Percentiles rank a stretch among this genome's conserved stretches.
phyloP scores from a whole-genome alignment of 176 grass and related monocot genomes.

The Pontederia paniculata region DNA sequence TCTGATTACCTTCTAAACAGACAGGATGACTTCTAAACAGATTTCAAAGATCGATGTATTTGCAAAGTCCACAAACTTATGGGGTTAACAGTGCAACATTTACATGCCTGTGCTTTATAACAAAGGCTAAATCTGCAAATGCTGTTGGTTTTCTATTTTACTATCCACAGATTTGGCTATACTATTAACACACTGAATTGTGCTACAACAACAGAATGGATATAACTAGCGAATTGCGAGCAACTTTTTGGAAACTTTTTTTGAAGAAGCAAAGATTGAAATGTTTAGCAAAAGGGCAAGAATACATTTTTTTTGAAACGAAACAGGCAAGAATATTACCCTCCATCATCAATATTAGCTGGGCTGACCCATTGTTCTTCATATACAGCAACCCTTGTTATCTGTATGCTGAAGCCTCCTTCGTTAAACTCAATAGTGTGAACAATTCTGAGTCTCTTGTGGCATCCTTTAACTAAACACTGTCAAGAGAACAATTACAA shows the following conservation, averaged over 20 bases:
- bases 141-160: too few relatives aligned
- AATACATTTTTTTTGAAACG: too few relatives aligned
- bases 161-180: too few relatives aligned
- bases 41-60: too few relatives aligned
- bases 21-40: too few relatives aligned
- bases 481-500: constrained; percentile 24
- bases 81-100: too few relatives aligned
- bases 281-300: too few relatives aligned
- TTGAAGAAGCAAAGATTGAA: too few relatives aligned
- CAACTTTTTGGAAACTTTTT: too few relatives aligned
- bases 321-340: constrained; percentile 63
- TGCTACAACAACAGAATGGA: constrained; percentile 7
- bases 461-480: constrained; percentile 91
- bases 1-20: too few relatives aligned
- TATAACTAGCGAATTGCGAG: neutral
- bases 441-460: constrained; percentile 81
- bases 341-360: constrained; percentile 44
- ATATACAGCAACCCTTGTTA: constrained; percentile 79
- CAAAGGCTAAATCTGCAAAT: neutral
- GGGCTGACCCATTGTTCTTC: constrained; percentile 87
- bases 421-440: constrained; percentile 91
- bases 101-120: neutral
- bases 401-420: constrained; percentile 71
- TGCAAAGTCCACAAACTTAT: too few relatives aligned
- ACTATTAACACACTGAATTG: too few relatives aligned